Base-by-base conservation (phyloP, 192 early-diverging fungal species). In the Coemansia guatemalensis region DNA sequence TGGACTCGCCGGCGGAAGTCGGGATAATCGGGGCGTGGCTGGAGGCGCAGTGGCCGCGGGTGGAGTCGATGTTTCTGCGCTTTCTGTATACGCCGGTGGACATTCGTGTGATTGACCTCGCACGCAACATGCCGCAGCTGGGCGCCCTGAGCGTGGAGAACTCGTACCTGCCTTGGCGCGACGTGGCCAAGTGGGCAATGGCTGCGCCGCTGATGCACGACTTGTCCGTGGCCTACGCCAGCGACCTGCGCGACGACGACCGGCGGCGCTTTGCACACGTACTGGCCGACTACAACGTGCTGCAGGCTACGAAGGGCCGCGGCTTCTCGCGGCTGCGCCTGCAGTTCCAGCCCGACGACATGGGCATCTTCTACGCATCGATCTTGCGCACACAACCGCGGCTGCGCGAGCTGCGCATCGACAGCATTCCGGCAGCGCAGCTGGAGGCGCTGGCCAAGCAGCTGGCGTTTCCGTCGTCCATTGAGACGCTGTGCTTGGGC, bases 261-360 rank as follows among this genome's bases (percentile, higher is more conserved):
- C 41, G 50, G 35, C 64, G 69, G 60, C 65, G 78, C 56, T 81
- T 81, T 60, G 58, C 78, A 25, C 78, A 81, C 55, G 29, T 81
- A 26, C 63, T 81, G 33, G 78, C 62, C 41, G 78, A 81, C 62
- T 81, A 81, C 64, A 81, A 81, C 35, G 78, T 81, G 44, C 56
- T 81, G 56, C 78, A 81, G 63, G 59, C 63, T 0, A 74, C 68
- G 4, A 61, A 63, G 60, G 64, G 76, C 22, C 26, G 47, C 48
- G 78, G 78, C 8, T 75, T 81, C 32, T 8, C 52, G 47, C 65
- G 73, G 14, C 57, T 81, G 66, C 69, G 78, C 18, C 62, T 81
- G 78, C 78, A 81, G 60, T 81, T 71, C 58, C 78, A 81, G 73
- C 72, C 78, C 0, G 78, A 81, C 63, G 78, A 81, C 56, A 73